Conservation (phyloP, 1,284 basidiomycete genomes). For the Moesziomyces sp. region DNA sequence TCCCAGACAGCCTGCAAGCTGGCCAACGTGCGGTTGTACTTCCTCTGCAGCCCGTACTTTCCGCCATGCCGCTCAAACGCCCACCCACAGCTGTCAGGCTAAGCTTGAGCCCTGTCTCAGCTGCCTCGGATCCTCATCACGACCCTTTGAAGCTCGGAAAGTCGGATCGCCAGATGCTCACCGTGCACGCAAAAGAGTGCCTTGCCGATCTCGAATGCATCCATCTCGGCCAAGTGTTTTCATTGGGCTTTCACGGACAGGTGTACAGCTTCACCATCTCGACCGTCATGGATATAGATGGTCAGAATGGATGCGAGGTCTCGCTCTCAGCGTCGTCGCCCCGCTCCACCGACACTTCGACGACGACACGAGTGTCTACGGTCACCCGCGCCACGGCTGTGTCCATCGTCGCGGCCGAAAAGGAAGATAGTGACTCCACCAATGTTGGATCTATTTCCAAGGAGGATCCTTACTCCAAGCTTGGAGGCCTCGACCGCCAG, state of each 20-base stretch:
- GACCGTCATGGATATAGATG: slow-evolving; percentile 77
- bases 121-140: slow-evolving; percentile 3
- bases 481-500: slow-evolving; percentile 89
- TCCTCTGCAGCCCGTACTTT: slow-evolving; percentile 15
- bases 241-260: slow-evolving; percentile 25
- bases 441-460: not conserved
- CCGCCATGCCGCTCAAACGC: slow-evolving; percentile 10
- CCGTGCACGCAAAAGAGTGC: slow-evolving; percentile 69
- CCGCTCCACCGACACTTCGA: not conserved
- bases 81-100: slow-evolving; percentile 42
- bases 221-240: slow-evolving; percentile 11
- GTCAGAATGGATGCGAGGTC: slow-evolving; percentile 73
- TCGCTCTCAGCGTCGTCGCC: slow-evolving; percentile 18
- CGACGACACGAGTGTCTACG: slow-evolving; percentile 31
- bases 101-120: slow-evolving; percentile 31
- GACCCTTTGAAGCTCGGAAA: slow-evolving; percentile 48
- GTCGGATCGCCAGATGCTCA: slow-evolving; percentile 68
- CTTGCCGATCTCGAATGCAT: slow-evolving; percentile 61
- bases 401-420: slow-evolving; percentile 58
- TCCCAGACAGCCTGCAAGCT: slow-evolving; percentile 8
- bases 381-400: slow-evolving; percentile 68
- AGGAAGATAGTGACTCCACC: slow-evolving; percentile 11
- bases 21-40: slow-evolving; percentile 16
- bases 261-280: slow-evolving; percentile 3
- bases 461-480: slow-evolving; percentile 72